Evolutionary conservation across 352 stramenopile genomes (phyloP).

Genomic region (Phytophthora idaei): DNA sequence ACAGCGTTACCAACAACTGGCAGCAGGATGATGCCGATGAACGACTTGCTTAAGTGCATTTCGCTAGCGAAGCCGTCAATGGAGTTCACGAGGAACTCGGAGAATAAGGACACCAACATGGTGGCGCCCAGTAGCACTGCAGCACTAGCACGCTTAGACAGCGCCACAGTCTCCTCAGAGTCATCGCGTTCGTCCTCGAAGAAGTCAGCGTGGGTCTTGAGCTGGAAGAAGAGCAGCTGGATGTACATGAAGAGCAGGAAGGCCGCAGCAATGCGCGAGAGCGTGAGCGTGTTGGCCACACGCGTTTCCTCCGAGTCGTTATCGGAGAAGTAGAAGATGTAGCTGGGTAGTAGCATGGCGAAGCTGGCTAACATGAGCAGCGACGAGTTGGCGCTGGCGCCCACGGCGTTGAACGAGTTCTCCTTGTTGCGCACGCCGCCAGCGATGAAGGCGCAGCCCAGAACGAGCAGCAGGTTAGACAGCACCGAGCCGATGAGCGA

Average conservation of each 20-base stretch:
- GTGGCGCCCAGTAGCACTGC: slow-evolving; percentile 89
- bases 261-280: slow-evolving; percentile 81
- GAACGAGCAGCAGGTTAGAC: slow-evolving; percentile 98
- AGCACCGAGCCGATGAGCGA: slow-evolving; percentile 97
- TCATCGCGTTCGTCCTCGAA: slow-evolving; percentile 73
- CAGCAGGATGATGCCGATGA: slow-evolving; percentile 95
- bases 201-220: slow-evolving; percentile 93
- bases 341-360: slow-evolving; percentile 93
- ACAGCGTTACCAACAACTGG: slow-evolving; percentile 98
- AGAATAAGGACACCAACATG: slow-evolving; percentile 92
- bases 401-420: slow-evolving; percentile 93
- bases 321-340: slow-evolving; percentile 89
- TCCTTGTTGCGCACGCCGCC: slow-evolving; percentile 82
- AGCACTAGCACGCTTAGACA: slow-evolving; percentile 81
- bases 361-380: slow-evolving; percentile 94
- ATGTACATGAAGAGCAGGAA: slow-evolving; percentile 93
- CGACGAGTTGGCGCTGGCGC: slow-evolving; percentile 93
- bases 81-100: slow-evolving; percentile 91
- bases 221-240: slow-evolving; percentile 96
- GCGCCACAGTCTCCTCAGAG: slow-evolving; percentile 74
- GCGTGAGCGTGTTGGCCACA: slow-evolving; percentile 68
- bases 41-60: slow-evolving; percentile 82
- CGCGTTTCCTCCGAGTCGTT: slow-evolving; percentile 74
- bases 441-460: slow-evolving; percentile 96
- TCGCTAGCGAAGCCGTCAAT: slow-evolving; percentile 79